Evolutionary conservation across 176 grass and related monocot genomes (phyloP), one percentile per base, ranked within the genome.

Genomic region (Zea mays): DNA sequence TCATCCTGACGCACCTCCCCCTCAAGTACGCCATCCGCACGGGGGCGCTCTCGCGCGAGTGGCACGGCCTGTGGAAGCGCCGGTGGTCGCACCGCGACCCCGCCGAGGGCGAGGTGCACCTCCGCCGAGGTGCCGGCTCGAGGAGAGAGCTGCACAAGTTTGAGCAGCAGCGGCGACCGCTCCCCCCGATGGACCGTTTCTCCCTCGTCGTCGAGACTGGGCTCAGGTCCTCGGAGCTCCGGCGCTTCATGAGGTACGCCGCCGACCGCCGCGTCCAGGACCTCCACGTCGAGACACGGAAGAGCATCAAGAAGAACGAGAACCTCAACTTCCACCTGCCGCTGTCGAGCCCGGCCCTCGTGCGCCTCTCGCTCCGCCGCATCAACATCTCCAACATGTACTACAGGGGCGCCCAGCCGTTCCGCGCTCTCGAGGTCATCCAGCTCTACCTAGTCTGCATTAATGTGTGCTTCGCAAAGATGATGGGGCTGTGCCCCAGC

Each of bases 11-110:
- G 14, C 59, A 60, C 56, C 87, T 97, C 19, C 73, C 80, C 36
- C 73, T 93, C 62, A 86, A 84, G 84, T 71, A 57, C 12, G 88
- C 85, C 21, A 85, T 97, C 58, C 79, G 77, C 72, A 82, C 81
- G 14, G 77, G 37, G 45, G 83, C 39, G 27, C 68, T 97, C 49
- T 88, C 74, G 21, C 72, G 19, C 73, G 50, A 3, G 7, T 96
- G 89, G 83, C 70, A 79, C 79, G 43, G 46, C 54, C 83, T 86
- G 63, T 93, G 90, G 90, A 37, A 44, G 56, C 54, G 80, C 76
- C 85, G 82, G 9, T 84, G 85, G 87, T 46, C 60, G 39, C 51
- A 79, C 14, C 73, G 14, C 77, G 0, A 66, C 11, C 57, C 50
- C 50, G 3, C 74, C 54, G 43, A 57, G 20, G 3, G 74, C 54